phyloP scores from a whole-genome alignment of 176 grass and related monocot genomes.

The Oryza nivara region DNA sequence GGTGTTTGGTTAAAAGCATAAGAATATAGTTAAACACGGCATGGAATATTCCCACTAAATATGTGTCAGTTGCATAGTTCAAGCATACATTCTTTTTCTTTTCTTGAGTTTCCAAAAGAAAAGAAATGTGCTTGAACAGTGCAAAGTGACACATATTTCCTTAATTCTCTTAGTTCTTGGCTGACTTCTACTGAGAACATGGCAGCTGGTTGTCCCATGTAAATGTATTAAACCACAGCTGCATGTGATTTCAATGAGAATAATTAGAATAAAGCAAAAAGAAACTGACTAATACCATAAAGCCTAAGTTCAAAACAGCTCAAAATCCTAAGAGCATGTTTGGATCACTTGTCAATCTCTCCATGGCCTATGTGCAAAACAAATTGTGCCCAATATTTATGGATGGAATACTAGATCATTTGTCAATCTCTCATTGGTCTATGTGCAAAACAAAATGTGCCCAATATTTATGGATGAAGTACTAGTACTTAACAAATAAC shows the following conservation, averaged over 20 bases:
- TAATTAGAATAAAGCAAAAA: conserved; percentile 18
- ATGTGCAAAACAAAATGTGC: no score
- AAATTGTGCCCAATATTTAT: no score
- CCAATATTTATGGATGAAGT: no score
- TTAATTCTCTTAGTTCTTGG: conserved; percentile 12
- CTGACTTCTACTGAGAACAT: conserved; percentile 21
- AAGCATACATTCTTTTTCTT: not conserved
- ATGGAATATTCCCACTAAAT: not conserved
- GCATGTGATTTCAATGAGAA: conserved; percentile 8
- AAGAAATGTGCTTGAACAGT: not conserved
- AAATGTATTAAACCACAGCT: conserved; percentile 13
- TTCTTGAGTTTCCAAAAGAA: not conserved
- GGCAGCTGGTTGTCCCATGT: conserved; percentile 1
- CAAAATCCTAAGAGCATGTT: conserved; percentile 3
- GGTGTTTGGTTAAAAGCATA: conserved; percentile 24
- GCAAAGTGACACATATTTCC: not conserved
- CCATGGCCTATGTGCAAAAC: no score
- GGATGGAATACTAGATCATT: no score
- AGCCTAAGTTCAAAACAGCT: not conserved
- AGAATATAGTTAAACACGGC: not conserved
- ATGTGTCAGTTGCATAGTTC: not conserved
- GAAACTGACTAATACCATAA: conserved; percentile 2
- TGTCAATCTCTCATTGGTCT: no score
- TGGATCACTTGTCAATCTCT: no score
- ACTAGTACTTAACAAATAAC: no score